phyloP scores from a whole-genome alignment of 2,329 filamentous ascomycete species.

The Sporothrix mexicana region DNA sequence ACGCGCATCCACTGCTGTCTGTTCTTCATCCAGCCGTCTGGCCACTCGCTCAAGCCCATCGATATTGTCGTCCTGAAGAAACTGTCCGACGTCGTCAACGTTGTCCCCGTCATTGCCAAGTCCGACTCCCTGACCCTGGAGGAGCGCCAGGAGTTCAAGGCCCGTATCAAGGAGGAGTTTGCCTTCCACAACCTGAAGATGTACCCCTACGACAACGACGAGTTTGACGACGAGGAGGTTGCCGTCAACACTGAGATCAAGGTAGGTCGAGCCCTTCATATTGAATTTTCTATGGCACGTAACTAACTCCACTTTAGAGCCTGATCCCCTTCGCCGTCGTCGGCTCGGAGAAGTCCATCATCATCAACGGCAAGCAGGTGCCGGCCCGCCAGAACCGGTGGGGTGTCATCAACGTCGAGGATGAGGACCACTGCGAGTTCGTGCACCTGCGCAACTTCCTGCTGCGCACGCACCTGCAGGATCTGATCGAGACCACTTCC shows the following conservation, averaged over 20 bases:
- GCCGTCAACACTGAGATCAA: slow-evolving; percentile 95
- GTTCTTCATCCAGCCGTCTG: slow-evolving; percentile 99
- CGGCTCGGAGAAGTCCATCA: slow-evolving; percentile 96
- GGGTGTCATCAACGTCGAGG: slow-evolving; percentile 99
- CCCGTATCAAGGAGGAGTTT: slow-evolving; percentile 99
- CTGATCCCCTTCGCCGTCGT: slow-evolving; percentile 98
- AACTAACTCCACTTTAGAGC: slow-evolving; percentile 58
- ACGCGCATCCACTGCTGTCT: slow-evolving; percentile 99
- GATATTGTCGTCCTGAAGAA: slow-evolving; percentile 99
- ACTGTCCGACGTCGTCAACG: slow-evolving; percentile 98
- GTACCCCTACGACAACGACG: slow-evolving; percentile 99
- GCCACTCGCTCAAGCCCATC: slow-evolving; percentile 97
- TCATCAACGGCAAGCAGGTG: slow-evolving; percentile 96
- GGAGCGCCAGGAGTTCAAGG: slow-evolving; percentile 96
- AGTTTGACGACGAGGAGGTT: slow-evolving; percentile 96
- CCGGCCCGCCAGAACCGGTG: slow-evolving; percentile 98
- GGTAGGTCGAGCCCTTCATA: slow-evolving; percentile 57
- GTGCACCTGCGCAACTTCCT: slow-evolving; percentile 98
- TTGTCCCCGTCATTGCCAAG: slow-evolving; percentile 98
- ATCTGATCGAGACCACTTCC: slow-evolving; percentile 97
- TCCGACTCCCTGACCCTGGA: slow-evolving; percentile 94
- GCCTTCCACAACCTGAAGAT: slow-evolving; percentile 99
- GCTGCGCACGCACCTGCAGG: slow-evolving; percentile 96
- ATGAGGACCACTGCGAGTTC: slow-evolving; percentile 99
- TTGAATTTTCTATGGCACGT: too few relatives aligned